These are phyloP conservation scores for Pythium sukuiense DNA, from an alignment of 352 stramenopile genomes.

Conservation along the genomic window DNA sequence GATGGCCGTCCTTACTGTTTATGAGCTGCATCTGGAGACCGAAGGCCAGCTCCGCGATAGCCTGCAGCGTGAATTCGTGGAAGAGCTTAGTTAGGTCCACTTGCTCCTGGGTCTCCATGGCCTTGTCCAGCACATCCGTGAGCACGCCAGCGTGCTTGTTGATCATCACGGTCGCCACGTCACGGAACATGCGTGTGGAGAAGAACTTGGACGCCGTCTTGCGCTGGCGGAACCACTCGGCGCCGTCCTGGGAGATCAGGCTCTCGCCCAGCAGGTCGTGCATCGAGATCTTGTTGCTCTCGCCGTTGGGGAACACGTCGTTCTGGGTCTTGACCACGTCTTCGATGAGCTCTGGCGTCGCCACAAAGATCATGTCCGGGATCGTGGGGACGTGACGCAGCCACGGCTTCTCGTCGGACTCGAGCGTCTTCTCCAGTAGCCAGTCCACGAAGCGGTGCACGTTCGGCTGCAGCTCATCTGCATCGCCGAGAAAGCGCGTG, in stretches of 20 bases:
- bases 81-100: conserved; percentile 23
- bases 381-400: conserved; percentile 10
- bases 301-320: conserved; percentile 18
- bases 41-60: conserved; percentile 31
- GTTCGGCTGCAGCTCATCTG: conserved; percentile 5
- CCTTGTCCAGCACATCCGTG: conserved; percentile 6
- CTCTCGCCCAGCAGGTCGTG: conserved; percentile 21
- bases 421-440: conserved; percentile 16
- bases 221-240: conserved; percentile 21
- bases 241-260: conserved; percentile 25
- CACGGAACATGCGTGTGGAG: conserved; percentile 11
- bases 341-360: conserved; percentile 21
- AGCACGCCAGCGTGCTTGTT: conserved; percentile 17
- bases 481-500: conserved; percentile 7
- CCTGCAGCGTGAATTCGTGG: conserved; percentile 29
- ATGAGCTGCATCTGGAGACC: conserved; percentile 23
- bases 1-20: conserved; percentile 9
- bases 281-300: conserved; percentile 5
- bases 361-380: conserved; percentile 21
- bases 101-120: not conserved
- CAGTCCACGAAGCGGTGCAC: conserved; percentile 20
- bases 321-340: conserved; percentile 23
- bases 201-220: conserved; percentile 24
- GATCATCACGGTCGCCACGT: conserved; percentile 7
- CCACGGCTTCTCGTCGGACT: conserved; percentile 17